phyloP scores from a whole-genome alignment of 148 eudicot species.

The Rhododendron ferrugineum region DNA sequence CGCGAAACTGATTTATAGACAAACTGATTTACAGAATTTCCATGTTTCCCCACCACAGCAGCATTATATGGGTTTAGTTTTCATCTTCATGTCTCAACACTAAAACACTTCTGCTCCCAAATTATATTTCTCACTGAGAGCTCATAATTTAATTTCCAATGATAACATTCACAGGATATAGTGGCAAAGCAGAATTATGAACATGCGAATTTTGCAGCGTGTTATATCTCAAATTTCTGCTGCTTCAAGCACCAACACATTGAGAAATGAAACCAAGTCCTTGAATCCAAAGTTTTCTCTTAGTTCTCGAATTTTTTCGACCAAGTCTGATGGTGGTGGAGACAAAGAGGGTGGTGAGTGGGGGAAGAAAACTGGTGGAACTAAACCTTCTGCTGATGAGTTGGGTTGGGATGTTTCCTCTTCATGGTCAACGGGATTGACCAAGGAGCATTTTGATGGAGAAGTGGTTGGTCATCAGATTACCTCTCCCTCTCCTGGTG shows the following conservation, averaged over 20 bases:
- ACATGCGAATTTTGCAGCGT: constrained; percentile 19
- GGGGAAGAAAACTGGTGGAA: constrained; percentile 11
- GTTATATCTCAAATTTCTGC: constrained; percentile 7
- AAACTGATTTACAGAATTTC: not conserved
- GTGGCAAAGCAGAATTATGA: not conserved
- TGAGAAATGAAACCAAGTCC: constrained; percentile 6
- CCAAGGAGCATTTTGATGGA: constrained; percentile 78
- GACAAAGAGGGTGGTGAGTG: constrained; percentile 18
- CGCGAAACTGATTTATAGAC: not conserved
- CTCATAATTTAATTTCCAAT: not conserved
- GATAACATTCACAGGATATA: not conserved
- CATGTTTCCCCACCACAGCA: not conserved
- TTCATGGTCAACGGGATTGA: constrained; percentile 83
- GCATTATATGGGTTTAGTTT: not conserved
- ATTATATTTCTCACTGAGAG: not conserved
- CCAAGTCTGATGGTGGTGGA: constrained; percentile 22
- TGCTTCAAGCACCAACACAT: constrained; percentile 7
- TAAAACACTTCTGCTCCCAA: not conserved
- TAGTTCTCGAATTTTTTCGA: constrained; percentile 31
- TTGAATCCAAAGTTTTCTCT: constrained; percentile 21
- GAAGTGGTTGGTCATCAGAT: constrained; percentile 61
- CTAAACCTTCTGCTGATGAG: constrained; percentile 16
- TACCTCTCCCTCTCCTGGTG: not conserved
- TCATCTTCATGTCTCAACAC: not conserved
- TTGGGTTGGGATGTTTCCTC: constrained; percentile 42